Base-by-base conservation (phyloP, 78 protist species). In the Dictyostelium intermedium region DNA sequence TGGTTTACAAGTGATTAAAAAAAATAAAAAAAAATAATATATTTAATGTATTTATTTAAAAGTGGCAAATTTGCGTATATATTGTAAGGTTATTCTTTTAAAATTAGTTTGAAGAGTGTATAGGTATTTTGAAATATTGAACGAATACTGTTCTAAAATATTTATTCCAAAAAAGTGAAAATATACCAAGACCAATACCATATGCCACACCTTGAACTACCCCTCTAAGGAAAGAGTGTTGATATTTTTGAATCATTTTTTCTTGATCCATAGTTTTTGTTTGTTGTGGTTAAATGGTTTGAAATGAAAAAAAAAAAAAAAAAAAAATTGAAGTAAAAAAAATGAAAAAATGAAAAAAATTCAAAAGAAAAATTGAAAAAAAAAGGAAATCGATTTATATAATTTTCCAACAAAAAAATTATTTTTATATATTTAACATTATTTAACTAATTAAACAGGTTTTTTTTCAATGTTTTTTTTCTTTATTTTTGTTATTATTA, bases 151-250 rank as follows among this genome's bases (percentile, higher is more conserved):
- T 60, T 87, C 85, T 87, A 25, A 87, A 25, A 45, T 87, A 87
- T 32, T 87, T 87, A 43, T 76, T 70, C 93, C 93, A 87, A 27
- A 87, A 27, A n/a, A 87, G 61, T 23, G 79, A 78, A 60, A 82
- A 41, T 16, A 87, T 32, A 72, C 78, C 84, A 37, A 78, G 47
- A 23, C 93, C 93, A 27, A 87, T 10, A 61, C 93, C 93, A 87
- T 78, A 78, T 25, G 93, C 84, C 5, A 87, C 30, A 32, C 93
- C 93, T 78, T 76, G 85, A 63, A 66, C 25, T 1, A 87, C 27
- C 27, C 85, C 84, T 23, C 23, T 34, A 20, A 35, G 0, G 30
- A 87, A 61, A 1, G 74, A 35, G 16, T 47, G 66, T 45, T 87
- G 63, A 41, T 87, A 87, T 43, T 78, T 87, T 39, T 73, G 35